A percentile compares a stretch with the other conserved stretches of the same genome.
Evolutionary conservation across 257 asterid species (phyloP).

Genomic region (Ballota nigra): DNA sequence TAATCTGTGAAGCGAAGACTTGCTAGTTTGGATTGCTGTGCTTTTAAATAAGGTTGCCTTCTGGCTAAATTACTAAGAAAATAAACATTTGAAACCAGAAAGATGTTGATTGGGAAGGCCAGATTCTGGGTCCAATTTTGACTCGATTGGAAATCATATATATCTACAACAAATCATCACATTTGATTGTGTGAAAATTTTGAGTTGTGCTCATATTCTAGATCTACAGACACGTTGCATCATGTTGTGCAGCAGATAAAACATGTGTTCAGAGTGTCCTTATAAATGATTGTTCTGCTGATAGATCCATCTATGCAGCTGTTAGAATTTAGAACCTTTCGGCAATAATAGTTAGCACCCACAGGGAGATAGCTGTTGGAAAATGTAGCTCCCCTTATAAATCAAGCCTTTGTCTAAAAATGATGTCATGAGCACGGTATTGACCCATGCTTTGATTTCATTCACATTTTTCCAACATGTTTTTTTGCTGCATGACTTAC

Average conservation of each 20-base stretch:
- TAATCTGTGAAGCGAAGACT: background rate
- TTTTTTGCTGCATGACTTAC: background rate
- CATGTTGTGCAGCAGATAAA: background rate
- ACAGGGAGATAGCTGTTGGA: background rate
- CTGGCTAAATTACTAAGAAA: background rate
- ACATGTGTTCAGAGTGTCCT: background rate
- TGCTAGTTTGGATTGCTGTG: background rate
- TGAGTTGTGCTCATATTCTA: background rate
- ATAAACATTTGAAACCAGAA: background rate
- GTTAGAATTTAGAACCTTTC: background rate
- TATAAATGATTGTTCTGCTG: background rate
- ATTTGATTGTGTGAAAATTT: background rate
- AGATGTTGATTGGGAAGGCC: background rate
- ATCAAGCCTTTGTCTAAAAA: background rate
- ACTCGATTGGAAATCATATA: background rate
- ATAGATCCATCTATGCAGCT: background rate
- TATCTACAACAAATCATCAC: slow-evolving; percentile 2
- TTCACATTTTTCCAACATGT: background rate
- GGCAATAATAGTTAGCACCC: background rate
- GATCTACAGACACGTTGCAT: background rate
- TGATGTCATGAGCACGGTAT: background rate
- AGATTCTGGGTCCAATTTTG: background rate
- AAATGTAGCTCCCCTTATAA: background rate
- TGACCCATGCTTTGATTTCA: background rate
- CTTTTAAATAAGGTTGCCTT: background rate